These are phyloP conservation scores for Climacium dendroides DNA, from an alignment of 225 moss, liverwort and hornwort species.

Conservation along the genomic window DNA sequence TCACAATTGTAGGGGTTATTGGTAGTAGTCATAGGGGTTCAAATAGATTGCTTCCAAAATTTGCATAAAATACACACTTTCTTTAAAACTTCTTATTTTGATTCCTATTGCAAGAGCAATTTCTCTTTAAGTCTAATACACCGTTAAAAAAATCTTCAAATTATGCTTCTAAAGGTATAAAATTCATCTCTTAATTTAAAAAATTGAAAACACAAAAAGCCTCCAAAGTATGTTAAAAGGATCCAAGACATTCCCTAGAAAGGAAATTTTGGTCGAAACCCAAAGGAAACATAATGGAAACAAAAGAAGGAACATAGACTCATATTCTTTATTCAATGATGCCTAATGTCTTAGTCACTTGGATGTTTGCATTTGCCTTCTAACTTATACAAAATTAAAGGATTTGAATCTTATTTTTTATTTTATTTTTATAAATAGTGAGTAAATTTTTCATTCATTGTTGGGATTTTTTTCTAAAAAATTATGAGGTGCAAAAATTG, in stretches of 20 bases:
- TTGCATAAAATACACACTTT: background rate
- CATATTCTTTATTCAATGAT: background rate
- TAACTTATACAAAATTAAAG: background rate
- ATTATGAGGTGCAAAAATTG: accelerated
- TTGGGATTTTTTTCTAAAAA: background rate
- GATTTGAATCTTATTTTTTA: background rate
- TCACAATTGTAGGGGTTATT: accelerated
- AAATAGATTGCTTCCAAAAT: background rate
- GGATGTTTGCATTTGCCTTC: background rate
- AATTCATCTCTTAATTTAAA: background rate
- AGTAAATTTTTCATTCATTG: background rate
- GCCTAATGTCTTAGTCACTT: background rate
- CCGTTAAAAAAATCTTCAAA: background rate
- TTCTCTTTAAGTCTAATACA: background rate
- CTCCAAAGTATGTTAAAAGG: background rate
- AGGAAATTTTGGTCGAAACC: accelerated
- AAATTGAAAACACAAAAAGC: background rate
- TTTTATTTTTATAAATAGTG: background rate
- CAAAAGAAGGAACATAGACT: accelerated
- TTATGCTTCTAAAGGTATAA: accelerated
- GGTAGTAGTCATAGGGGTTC: accelerated
- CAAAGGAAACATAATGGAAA: background rate
- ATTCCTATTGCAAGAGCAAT: accelerated
- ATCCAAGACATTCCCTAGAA: accelerated
- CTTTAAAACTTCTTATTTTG: background rate